Evolutionary conservation across 139 green algal genomes (phyloP), one percentile per base, ranked within the genome.

Genomic region (Asterochloris erici): DNA sequence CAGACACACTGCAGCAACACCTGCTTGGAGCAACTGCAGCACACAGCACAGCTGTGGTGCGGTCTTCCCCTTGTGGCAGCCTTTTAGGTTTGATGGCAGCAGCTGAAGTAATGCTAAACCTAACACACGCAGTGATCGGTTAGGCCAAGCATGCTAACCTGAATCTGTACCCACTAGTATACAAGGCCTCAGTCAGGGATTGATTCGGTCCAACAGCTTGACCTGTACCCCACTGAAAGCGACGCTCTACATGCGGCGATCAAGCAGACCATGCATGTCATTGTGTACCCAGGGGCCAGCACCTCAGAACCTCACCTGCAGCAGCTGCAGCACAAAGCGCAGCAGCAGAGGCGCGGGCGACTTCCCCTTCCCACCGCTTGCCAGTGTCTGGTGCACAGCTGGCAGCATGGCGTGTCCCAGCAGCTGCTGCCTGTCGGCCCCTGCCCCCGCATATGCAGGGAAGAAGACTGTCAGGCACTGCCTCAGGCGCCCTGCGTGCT

Each of bases 401-500:
- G 85, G 81, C 47, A 91, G 69, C 24, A 88, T 68, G 0, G 85
- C 87, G 17, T 81, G 83, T 27, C 83, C 83, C 82, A 92, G 77
- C n/a, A 79, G 84, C 54, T 82, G 82, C 66, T 87, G 86, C 66
- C 73, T 73, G 47, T 17, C 24, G 24, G 63, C 66, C 10, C 73
- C 82, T 24, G 86, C 47, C 13, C 73, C 77, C 11, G 90, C 90
- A 28, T 85, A 92, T 70, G 84, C 68, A n/a, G 89, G 83, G 78
- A 94, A 92, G 81, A 91, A 92, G 19, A 94, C 90, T 24, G 84
- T 47, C 63, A 94, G 86, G 64, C 79, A 87, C 88, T 94, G 90
- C 27, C 83, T 77, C 79, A 89, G 27, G 68, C 71, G 86, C 54
- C 81, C 74, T 12, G 74, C 75, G 24, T 77, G 73, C 60, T 88